These are phyloP conservation scores for Lumnitzera littorea DNA, from an alignment of 345 rosid genomes.

Conservation along the genomic window DNA sequence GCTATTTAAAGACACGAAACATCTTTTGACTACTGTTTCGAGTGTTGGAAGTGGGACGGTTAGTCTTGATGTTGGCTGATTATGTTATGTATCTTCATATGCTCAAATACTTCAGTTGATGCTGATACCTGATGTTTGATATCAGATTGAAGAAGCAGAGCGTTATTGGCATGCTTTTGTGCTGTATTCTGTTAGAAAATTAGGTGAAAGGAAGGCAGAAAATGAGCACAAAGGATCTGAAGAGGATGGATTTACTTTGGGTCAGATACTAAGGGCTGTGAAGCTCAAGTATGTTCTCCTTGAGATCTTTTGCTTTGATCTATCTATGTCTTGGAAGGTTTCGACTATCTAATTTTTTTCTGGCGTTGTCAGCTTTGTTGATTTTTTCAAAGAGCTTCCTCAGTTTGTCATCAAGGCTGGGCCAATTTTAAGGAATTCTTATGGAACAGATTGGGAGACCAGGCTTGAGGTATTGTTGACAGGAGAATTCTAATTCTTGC, in stretches of 20 bases:
- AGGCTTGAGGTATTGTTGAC: constrained; percentile 65
- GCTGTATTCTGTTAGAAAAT: constrained; percentile 52
- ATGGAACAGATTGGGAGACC: constrained; percentile 82
- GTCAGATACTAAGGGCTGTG: constrained; percentile 65
- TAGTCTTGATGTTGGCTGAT: background rate
- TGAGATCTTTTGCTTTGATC: constrained; percentile 1
- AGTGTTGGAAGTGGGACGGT: constrained; percentile 7
- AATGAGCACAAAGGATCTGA: constrained; percentile 18
- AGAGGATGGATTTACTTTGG: constrained; percentile 45
- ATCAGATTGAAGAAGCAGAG: constrained; percentile 78
- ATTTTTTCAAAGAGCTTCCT: constrained; percentile 85
- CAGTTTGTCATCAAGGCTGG: constrained; percentile 83
- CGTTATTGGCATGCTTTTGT: constrained; percentile 84
- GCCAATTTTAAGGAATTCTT: constrained; percentile 45
- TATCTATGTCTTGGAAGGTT: background rate
- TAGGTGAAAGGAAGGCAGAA: constrained; percentile 38
- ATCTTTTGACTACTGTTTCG: constrained; percentile 33
- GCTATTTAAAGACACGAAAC: constrained; percentile 69
- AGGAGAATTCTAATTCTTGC: background rate
- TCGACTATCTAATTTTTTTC: constrained; percentile 1
- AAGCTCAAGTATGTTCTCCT: constrained; percentile 54
- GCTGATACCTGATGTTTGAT: background rate
- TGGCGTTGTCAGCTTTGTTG: constrained; percentile 50
- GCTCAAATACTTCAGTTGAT: background rate
- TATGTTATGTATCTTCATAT: background rate